Evolutionary conservation across 1,139 yeast species (phyloP).

Genomic region (Suhomyces bolitotheri): DNA sequence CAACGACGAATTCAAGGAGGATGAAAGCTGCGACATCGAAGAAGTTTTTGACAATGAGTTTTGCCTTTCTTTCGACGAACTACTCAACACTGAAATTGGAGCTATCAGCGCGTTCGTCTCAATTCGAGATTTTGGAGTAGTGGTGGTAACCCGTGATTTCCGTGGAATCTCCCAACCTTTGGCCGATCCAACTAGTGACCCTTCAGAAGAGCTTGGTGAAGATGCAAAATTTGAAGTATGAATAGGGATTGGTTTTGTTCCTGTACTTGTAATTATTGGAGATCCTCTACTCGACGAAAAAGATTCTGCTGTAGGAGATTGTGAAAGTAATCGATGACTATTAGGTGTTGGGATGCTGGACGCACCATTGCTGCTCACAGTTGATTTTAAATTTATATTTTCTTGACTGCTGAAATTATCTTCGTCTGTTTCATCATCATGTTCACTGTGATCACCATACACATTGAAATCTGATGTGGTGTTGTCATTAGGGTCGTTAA

Average conservation of each 20-base stretch:
- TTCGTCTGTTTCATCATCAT: neutral
- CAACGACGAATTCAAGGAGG: slow-evolving; percentile 41
- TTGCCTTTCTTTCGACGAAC: slow-evolving; percentile 12
- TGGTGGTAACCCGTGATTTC: slow-evolving; percentile 28
- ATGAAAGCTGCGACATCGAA: slow-evolving; percentile 46
- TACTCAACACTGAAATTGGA: slow-evolving; percentile 24
- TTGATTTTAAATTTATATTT: neutral
- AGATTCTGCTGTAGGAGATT: slow-evolving; percentile 5
- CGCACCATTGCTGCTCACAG: slow-evolving; percentile 1
- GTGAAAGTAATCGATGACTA: slow-evolving; percentile 2
- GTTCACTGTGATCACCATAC: neutral
- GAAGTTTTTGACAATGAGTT: slow-evolving; percentile 36
- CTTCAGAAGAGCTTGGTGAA: slow-evolving; percentile 30
- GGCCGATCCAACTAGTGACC: slow-evolving; percentile 26
- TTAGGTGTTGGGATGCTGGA: slow-evolving; percentile 4
- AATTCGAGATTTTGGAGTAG: slow-evolving; percentile 15
- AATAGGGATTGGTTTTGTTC: slow-evolving; percentile 33
- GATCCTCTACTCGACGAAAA: slow-evolving; percentile 3
- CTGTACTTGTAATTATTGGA: slow-evolving; percentile 5
- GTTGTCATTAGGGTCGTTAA: slow-evolving; percentile 2
- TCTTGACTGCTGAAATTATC: slow-evolving; percentile 4
- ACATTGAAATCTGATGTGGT: neutral
- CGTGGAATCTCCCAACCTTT: slow-evolving; percentile 50
- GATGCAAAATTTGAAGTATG: slow-evolving; percentile 16
- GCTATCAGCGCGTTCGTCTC: slow-evolving; percentile 23